Evolutionary conservation across 1,139 yeast genomes (phyloP).

Genomic region (Blastobotrys arbuscula): DNA sequence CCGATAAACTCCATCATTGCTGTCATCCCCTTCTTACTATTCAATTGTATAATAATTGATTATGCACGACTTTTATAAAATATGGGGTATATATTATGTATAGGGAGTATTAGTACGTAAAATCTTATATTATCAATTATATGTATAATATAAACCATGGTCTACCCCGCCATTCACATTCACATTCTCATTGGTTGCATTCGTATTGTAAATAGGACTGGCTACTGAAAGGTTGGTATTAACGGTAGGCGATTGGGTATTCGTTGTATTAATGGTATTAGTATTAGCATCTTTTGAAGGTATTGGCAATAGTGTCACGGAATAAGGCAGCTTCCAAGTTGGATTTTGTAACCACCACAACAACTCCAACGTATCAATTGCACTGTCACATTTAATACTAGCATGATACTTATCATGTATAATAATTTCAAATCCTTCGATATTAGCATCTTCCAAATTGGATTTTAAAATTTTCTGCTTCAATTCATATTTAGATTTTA

Average conservation of each 20-base stretch:
- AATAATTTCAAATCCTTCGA: not conserved
- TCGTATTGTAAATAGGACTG: no score
- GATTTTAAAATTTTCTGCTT: not conserved
- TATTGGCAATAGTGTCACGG: not conserved
- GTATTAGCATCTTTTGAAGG: no score
- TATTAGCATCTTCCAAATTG: not conserved
- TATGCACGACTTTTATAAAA: no score
- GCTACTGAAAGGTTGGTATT: no score
- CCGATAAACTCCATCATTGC: no score
- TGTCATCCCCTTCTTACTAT: no score
- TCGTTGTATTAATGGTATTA: not conserved
- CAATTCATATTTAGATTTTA: not conserved
- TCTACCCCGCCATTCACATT: no score
- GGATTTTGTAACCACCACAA: not conserved
- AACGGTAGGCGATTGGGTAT: not conserved
- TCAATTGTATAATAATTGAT: not conserved
- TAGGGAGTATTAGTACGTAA: no score
- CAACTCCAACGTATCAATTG: not conserved
- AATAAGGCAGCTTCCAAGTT: not conserved
- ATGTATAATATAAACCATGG: no score
- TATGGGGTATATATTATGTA: no score
- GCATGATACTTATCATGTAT: conserved; percentile 3
- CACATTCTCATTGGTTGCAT: no score
- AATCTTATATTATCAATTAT: no score
- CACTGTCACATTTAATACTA: not conserved